Conservation (phyloP, 225 moss, liverwort and hornwort species). For the Physcomitrellopsis africana region DNA sequence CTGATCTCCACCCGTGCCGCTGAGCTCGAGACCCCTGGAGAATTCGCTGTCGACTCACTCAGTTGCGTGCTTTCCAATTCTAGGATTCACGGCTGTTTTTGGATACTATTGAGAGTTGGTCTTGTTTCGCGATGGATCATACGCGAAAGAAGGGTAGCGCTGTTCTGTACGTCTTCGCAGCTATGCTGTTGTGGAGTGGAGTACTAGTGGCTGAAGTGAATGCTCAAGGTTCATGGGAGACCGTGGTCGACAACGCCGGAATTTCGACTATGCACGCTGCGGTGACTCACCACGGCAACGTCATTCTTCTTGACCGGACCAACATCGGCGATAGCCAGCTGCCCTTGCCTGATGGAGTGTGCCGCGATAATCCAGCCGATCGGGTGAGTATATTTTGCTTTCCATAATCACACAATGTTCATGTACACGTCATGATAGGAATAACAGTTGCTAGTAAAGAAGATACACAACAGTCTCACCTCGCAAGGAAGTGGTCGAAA, state of each 20-base stretch:
- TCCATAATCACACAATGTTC: not conserved
- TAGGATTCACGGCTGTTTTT: no score
- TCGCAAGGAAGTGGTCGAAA: no score
- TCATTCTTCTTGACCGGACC: constrained; percentile 60
- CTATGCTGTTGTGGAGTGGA: constrained; percentile 32
- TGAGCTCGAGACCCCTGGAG: no score
- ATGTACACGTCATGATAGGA: not conserved
- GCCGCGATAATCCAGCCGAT: constrained; percentile 47
- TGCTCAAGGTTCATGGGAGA: constrained; percentile 49
- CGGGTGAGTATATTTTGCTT: constrained; percentile 25
- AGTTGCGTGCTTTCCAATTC: no score
- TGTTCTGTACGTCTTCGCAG: not conserved
- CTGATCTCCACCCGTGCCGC: no score
- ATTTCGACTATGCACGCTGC: constrained; percentile 60
- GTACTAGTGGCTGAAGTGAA: constrained; percentile 18
- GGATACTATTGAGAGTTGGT: no score
- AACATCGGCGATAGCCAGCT: constrained; percentile 47
- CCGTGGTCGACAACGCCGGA: constrained; percentile 57
- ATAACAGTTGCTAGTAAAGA: no score
- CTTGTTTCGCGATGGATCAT: constrained; percentile 25
- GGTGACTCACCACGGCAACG: constrained; percentile 55
- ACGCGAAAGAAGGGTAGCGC: not conserved
- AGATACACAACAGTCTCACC: not conserved
- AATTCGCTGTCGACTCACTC: no score
- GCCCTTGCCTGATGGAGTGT: constrained; percentile 43